Evolutionary conservation across 108 stramenopile genomes (phyloP).

Genomic region (Schizochytrium sp.): DNA sequence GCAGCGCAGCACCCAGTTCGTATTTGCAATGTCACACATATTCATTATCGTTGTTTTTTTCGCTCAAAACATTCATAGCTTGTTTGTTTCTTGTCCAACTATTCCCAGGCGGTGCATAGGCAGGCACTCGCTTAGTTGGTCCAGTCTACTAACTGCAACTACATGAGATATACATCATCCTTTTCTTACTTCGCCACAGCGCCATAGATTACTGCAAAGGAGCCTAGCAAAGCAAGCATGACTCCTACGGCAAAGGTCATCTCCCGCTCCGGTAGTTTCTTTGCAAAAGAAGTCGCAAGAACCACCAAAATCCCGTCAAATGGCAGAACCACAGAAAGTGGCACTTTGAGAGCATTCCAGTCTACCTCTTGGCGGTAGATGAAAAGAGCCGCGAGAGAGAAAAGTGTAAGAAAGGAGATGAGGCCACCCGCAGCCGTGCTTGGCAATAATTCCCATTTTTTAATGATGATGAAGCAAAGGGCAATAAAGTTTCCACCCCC

Average conservation of each 20-base stretch:
- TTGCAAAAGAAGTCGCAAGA: background rate
- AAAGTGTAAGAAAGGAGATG: background rate
- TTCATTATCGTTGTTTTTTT: too few species aligned
- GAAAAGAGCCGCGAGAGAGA: background rate
- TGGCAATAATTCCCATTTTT: background rate
- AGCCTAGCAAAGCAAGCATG: background rate
- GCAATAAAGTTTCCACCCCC: background rate
- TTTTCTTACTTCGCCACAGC: too few species aligned
- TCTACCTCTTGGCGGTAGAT: background rate
- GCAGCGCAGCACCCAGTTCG: too few species aligned
- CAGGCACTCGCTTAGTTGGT: too few species aligned
- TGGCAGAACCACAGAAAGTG: background rate
- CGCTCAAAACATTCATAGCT: too few species aligned
- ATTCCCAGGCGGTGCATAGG: too few species aligned
- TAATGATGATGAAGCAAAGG: background rate
- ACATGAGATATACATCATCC: too few species aligned
- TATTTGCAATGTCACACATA: too few species aligned
- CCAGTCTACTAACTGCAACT: too few species aligned
- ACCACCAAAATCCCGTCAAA: background rate
- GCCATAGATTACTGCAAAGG: background rate
- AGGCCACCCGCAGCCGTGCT: background rate
- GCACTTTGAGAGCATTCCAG: background rate
- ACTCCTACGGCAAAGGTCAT: background rate
- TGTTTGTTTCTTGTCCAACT: too few species aligned
- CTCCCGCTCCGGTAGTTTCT: background rate